Percentiles rank a stretch among this genome's conserved stretches.
phyloP scores from a whole-genome alignment of 208 protist genomes.

The Wallacemonas collosoma region DNA sequence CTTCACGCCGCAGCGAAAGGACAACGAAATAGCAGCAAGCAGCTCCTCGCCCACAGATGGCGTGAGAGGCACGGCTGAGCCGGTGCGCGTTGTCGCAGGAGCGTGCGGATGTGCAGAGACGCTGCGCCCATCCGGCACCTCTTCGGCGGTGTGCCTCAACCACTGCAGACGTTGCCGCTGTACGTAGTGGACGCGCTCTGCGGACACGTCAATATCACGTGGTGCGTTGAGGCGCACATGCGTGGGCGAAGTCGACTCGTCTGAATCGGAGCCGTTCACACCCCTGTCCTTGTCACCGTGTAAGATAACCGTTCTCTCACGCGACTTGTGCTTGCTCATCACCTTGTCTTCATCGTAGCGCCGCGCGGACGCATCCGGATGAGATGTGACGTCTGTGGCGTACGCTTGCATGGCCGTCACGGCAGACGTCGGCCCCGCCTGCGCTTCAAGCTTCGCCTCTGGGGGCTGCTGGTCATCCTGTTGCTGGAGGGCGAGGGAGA shows the following conservation, averaged over 20 bases:
- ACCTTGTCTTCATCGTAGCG: too few species aligned
- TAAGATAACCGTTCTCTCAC: too few species aligned
- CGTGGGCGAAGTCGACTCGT: background rate
- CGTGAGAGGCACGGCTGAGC: background rate
- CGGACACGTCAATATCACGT: slow-evolving; percentile 12
- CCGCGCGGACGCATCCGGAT: too few species aligned
- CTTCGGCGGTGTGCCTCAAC: background rate
- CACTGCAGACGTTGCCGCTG: slow-evolving; percentile 34
- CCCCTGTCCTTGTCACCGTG: too few species aligned
- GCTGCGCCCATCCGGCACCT: too few species aligned
- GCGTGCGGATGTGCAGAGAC: too few species aligned
- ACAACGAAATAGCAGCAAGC: slow-evolving; percentile 18
- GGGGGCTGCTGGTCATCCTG: background rate
- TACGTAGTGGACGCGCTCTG: slow-evolving; percentile 22
- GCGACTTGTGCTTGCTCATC: too few species aligned
- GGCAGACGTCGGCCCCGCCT: too few species aligned
- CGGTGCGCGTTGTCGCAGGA: background rate
- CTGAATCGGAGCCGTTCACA: background rate
- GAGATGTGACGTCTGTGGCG: too few species aligned
- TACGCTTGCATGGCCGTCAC: too few species aligned
- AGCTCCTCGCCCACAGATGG: slow-evolving; percentile 21
- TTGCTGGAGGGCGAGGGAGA: slow-evolving; percentile 18
- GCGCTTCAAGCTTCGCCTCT: too few species aligned
- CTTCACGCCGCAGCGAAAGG: background rate
- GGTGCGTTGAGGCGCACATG: background rate